A percentile compares a stretch with the other conserved stretches of the same genome.
Conservation (phyloP, 371 early-diverging fungal genomes). For the Caulochytrium protostelioides region DNA sequence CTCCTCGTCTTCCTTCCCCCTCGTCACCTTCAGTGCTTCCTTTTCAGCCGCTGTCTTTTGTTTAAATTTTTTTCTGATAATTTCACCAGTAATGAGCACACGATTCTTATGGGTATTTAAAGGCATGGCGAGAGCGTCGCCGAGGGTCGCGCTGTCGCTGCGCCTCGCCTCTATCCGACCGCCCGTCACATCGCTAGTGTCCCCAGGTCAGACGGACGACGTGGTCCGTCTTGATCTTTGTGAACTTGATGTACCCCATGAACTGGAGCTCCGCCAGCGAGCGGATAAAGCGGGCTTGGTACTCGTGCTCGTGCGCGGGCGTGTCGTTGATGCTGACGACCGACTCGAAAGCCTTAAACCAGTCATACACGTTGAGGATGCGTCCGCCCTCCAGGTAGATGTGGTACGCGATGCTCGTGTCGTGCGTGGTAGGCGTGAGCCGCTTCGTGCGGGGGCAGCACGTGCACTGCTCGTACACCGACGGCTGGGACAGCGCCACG, state of each 20-base stretch:
- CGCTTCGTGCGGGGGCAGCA: conserved; percentile 33
- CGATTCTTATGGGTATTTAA: no score
- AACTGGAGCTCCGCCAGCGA: conserved; percentile 63
- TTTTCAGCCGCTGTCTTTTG: no score
- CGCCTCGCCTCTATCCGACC: no score
- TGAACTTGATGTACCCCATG: conserved; percentile 68
- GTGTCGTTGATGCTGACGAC: conserved; percentile 28
- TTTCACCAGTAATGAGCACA: no score
- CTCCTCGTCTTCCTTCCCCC: no score
- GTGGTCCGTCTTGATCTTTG: conserved; percentile 78
- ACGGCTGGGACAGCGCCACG: conserved; percentile 51
- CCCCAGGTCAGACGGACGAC: conserved; percentile 71
- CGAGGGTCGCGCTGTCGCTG: no score
- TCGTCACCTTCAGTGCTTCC: no score
- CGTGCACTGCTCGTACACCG: conserved; percentile 46
- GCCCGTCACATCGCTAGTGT: no score
- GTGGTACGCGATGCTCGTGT: conserved; percentile 62
- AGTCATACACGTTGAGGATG: conserved; percentile 79
- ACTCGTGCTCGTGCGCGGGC: no score
- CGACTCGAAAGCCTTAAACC: conserved; percentile 58
- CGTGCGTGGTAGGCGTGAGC: conserved; percentile 40
- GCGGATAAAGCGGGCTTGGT: conserved; percentile 54
- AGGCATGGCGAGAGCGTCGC: no score
- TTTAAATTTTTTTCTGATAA: no score
- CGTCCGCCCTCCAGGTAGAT: conserved; percentile 76